Base-by-base conservation (phyloP, 2,329 filamentous ascomycete species). In the Botrytis paeoniae region DNA sequence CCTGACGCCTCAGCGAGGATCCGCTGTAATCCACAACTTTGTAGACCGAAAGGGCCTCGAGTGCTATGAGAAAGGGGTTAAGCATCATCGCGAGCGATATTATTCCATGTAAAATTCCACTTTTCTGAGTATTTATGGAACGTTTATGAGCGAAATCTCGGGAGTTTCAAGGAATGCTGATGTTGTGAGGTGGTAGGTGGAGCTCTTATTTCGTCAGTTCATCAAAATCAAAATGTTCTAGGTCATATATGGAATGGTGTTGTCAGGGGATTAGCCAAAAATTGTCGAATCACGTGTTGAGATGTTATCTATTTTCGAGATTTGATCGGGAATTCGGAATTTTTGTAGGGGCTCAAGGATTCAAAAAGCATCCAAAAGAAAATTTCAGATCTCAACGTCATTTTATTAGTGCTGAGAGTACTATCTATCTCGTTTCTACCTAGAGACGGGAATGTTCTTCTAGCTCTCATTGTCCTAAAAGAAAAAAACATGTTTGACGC, bases 121-220 rank as follows among this genome's bases (percentile, higher is more conserved):
- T 71, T 71, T 68, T 72, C 12, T 39, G 35, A 14, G 37, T 48
- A 59, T 72, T 39, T 66, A 59, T 66, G 70, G 61, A 66, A 68
- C 48, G 14, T 57, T 9, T 18, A 41, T 41, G 43, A 57, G 48
- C 48, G 37, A 59, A 57, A 43, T 45, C 3, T 51, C 54, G 43
- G 20, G 18, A 41, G 48, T 54, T 63, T 70, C 57, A 60, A 45
- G 54, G 57, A 61, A 60, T 22, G 25, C 37, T 25, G 37, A 32
- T 29, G 20, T 59, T 69, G 66, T 54, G 48, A 48, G 29, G 29
- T 57, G 48, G 18, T 25, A 54, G 37, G 48, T 68, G 48, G 65
- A 69, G 35, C 48, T 41, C 37, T 39, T 43, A 41, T 57, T 43
- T 57, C 65, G n/a, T 57, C 48, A 57, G n/a, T 39, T 41, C 48